phyloP scores from a whole-genome alignment of 192 early-diverging fungal genomes.

The Gryganskiella cystojenkinii region DNA sequence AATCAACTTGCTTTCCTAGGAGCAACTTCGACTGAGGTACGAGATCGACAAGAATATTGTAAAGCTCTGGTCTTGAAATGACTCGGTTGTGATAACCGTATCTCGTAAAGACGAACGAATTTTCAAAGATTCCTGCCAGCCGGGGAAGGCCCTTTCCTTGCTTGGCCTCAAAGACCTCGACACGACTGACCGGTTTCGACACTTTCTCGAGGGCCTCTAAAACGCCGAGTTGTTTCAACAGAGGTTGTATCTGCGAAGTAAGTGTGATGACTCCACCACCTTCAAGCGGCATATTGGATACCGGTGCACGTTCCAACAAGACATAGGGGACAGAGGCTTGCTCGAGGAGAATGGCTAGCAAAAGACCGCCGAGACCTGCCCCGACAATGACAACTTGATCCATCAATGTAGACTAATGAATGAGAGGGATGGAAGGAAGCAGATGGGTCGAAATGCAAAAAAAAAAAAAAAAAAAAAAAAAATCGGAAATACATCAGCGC shows the following conservation, averaged over 20 bases:
- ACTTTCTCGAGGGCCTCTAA: conserved; percentile 1
- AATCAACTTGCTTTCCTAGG: conserved; percentile 24
- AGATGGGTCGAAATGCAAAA: neutral
- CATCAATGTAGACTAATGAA: conserved; percentile 4
- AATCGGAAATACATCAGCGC: neutral
- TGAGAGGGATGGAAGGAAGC: neutral
- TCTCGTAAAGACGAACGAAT: neutral
- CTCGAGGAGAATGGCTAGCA: conserved; percentile 21
- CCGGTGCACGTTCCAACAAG: conserved; percentile 17
- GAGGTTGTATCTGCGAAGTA: conserved; percentile 35
- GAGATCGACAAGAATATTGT: conserved; percentile 27
- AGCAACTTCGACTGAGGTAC: conserved; percentile 23
- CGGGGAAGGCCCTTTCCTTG: neutral
- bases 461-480: neutral
- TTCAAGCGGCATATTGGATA: conserved; percentile 22
- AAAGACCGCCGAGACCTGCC: conserved; percentile 20
- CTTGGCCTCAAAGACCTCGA: conserved; percentile 14
- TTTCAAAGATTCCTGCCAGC: conserved; percentile 4
- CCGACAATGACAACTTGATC: conserved; percentile 32
- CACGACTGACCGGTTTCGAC: conserved; percentile 7
- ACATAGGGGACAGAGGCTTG: conserved; percentile 10
- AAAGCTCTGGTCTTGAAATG: conserved; percentile 40
- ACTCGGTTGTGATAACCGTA: conserved; percentile 19
- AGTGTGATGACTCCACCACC: conserved; percentile 31
- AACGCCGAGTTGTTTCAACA: conserved; percentile 20